A percentile compares a stretch with the other conserved stretches of the same genome.
Conservation (phyloP, 2,329 filamentous ascomycete genomes). For the Ophiostoma australiae region DNA sequence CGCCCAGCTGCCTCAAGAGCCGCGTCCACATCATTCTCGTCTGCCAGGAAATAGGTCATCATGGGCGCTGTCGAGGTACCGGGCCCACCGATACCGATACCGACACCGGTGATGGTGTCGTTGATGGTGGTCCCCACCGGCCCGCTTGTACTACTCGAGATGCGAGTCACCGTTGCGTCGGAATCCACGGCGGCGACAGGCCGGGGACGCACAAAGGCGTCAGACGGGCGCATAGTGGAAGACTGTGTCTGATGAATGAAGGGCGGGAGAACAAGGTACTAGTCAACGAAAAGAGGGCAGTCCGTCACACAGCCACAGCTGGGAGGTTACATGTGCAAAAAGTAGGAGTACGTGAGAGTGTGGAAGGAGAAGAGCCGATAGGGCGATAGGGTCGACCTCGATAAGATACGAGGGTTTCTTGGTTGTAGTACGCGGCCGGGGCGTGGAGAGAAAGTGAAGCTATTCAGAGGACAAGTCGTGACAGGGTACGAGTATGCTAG, state of each 20-base stretch:
- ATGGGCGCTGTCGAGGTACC: constrained; percentile 32
- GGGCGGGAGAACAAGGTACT: background rate
- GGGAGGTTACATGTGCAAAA: constrained; percentile 2
- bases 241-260: background rate
- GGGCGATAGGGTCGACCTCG: background rate
- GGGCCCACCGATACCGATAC: background rate
- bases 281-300: background rate
- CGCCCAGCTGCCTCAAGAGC: constrained; percentile 33
- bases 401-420: background rate
- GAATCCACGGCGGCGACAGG: constrained; percentile 36
- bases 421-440: background rate
- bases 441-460: background rate
- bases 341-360: background rate
- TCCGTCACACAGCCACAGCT: background rate
- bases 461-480: background rate
- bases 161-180: constrained; percentile 29
- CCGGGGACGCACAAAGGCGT: constrained; percentile 39
- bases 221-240: constrained; percentile 43
- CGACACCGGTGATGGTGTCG: background rate
- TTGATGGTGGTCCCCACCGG: constrained; percentile 3
- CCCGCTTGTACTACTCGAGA: constrained; percentile 26
- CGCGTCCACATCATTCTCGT: constrained; percentile 45
- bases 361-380: background rate
- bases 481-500: background rate
- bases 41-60: constrained; percentile 50